phyloP scores from a whole-genome alignment of 768 basidiomycete genomes.

The Lactarius sanguifluus region DNA sequence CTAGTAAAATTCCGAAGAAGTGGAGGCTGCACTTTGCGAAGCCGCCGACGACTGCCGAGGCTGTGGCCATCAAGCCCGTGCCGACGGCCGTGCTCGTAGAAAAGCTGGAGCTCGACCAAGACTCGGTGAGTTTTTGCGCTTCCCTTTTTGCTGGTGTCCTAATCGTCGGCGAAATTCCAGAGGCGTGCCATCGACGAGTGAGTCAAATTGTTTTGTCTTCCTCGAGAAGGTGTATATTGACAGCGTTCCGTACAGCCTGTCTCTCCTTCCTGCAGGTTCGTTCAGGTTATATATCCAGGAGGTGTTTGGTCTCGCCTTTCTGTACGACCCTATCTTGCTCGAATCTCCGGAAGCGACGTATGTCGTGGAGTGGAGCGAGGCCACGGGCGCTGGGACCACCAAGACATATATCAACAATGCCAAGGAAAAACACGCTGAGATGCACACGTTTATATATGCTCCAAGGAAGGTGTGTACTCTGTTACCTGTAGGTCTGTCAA shows the following conservation, averaged over 20 bases:
- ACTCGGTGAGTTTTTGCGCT: conserved; percentile 39
- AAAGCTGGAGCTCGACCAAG: conserved; percentile 40
- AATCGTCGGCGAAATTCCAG: conserved; percentile 4
- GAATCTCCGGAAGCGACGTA: conserved; percentile 46
- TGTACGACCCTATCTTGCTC: conserved; percentile 56
- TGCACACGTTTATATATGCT: conserved; percentile 56
- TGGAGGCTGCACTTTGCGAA: conserved; percentile 46
- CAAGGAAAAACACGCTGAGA: conserved; percentile 31
- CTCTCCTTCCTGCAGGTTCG: conserved; percentile 29
- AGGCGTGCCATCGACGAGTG: conserved; percentile 35
- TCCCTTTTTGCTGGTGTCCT: background rate
- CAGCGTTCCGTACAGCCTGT: background rate
- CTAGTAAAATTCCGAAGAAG: conserved; percentile 27
- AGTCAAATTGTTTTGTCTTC: background rate
- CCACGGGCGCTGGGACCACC: conserved; percentile 37
- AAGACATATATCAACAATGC: conserved; percentile 37
- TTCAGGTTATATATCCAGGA: conserved; percentile 46
- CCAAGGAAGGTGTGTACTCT: conserved; percentile 42
- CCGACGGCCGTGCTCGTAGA: conserved; percentile 33
- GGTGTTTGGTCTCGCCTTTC: conserved; percentile 43
- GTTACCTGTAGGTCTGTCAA: background rate
- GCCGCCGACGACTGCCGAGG: conserved; percentile 39
- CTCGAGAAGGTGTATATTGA: background rate
- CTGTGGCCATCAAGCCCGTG: conserved; percentile 36
- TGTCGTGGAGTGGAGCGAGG: conserved; percentile 54